Percentiles rank a stretch among this genome's conserved stretches.
Evolutionary conservation across 345 rosid genomes (phyloP).

Genomic region (Hirschfeldia incana): DNA sequence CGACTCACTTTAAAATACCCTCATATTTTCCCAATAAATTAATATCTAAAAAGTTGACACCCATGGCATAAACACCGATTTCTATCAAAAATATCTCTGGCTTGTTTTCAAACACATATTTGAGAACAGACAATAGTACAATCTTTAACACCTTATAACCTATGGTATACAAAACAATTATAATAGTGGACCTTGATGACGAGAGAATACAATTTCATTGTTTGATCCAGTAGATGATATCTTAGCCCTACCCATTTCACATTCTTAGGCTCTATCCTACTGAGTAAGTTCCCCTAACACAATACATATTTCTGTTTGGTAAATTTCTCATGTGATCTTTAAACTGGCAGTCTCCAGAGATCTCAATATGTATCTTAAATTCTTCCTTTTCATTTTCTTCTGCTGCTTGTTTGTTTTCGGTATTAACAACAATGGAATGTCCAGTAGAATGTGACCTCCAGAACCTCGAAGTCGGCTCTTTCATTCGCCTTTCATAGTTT

Average conservation of each 20-base stretch:
- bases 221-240: not conserved
- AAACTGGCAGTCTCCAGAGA: conserved; percentile 39
- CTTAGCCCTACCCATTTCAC: conserved; percentile 2
- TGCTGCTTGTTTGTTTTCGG: conserved; percentile 14
- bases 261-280: conserved; percentile 20
- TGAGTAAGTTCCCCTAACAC: conserved; percentile 49
- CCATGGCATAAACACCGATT: not conserved
- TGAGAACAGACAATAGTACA: conserved; percentile 2
- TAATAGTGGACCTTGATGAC: not conserved
- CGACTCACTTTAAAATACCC: not conserved
- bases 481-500: conserved; percentile 34
- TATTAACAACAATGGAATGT: conserved; percentile 51
- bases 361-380: conserved; percentile 31
- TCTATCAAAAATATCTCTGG: not conserved
- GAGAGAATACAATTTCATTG: not conserved
- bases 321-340: conserved; percentile 47
- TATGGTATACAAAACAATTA: not conserved
- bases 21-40: not conserved
- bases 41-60: not conserved
- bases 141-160: conserved; percentile 17
- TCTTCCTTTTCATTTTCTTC: conserved; percentile 25
- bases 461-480: conserved; percentile 35
- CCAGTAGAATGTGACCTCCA: conserved; percentile 79
- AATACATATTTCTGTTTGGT: conserved; percentile 48
- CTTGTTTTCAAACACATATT: conserved; percentile 17